Percentiles rank a stretch among this genome's conserved stretches.
Evolutionary conservation across 371 early-diverging fungal genomes (phyloP).

Genomic region (Mortierella sp.): DNA sequence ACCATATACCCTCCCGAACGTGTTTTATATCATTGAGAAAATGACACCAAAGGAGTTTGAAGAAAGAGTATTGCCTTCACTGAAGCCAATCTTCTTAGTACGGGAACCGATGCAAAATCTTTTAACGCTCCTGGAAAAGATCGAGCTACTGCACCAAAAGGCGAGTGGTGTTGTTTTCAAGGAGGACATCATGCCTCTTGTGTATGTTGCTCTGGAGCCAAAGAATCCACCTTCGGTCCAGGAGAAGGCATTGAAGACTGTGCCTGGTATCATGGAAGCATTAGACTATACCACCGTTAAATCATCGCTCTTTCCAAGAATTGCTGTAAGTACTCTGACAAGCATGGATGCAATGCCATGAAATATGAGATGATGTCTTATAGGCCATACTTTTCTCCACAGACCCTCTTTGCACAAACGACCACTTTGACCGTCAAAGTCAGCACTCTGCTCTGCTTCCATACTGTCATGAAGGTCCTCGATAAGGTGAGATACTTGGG

Average conservation of each 20-base stretch:
- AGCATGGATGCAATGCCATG: background rate
- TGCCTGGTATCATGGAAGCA: conserved; percentile 69
- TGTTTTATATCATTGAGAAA: conserved; percentile 73
- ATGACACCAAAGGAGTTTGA: conserved; percentile 74
- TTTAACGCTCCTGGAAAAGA: conserved; percentile 72
- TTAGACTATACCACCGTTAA: conserved; percentile 80
- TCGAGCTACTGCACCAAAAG: conserved; percentile 71
- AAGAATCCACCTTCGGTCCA: conserved; percentile 72
- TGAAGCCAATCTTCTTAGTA: conserved; percentile 71
- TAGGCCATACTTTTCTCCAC: background rate
- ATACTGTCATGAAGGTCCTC: conserved; percentile 75
- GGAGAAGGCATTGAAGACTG: conserved; percentile 78
- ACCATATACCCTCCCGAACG: conserved; percentile 80
- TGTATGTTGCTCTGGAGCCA: conserved; percentile 76
- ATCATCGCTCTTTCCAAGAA: conserved; percentile 77
- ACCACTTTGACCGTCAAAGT: conserved; percentile 79
- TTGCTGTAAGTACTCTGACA: conserved; percentile 59
- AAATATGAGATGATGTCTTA: background rate
- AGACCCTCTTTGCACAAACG: conserved; percentile 75
- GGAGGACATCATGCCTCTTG: conserved; percentile 80
- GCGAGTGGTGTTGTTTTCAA: conserved; percentile 69
- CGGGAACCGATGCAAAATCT: conserved; percentile 73
- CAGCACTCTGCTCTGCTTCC: conserved; percentile 79
- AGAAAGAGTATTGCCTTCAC: conserved; percentile 66
- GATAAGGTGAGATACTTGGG: conserved; percentile 64